Base-by-base conservation (phyloP, 2,329 filamentous ascomycete genomes). In the Sclerotinia sclerotiorum region DNA sequence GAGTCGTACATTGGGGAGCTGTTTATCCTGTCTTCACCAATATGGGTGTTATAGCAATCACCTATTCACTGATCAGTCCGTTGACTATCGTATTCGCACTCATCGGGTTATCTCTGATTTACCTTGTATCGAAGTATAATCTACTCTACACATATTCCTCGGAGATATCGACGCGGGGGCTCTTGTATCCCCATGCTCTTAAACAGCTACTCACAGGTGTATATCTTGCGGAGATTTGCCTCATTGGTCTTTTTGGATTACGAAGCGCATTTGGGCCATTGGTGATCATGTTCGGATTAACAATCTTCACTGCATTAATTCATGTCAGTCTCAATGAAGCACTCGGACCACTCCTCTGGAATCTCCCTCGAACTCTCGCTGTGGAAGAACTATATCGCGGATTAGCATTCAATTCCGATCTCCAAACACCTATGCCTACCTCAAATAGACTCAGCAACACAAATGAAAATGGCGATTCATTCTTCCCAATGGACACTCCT, bases 41-140 rank as follows among this genome's bases (percentile, higher is more conserved):
- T 61, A 72, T 63, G 70, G 64, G 58, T 17, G 64, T 74, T 62
- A 75, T 78, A 84, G 87, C 86, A 17, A 87, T 90, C 68, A 85
- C 84, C 42, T 90, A 90, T 74, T 85, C 87, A 5, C 85, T 84
- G 70, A 88, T 90, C 71, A 87, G 87, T 8, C 88, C 88, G 5
- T 78, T 90, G n/a, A 85, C 90, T 48, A 80, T 90, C 52, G 85
- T 84, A 8, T 90, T 90, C 71, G 87, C 87, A 1, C 83, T 84
- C 17, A 81, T 88, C 52, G 87, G 87, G n/a, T 80, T 90, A 7
- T 85, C 80, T 66, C 78, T 90, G 29, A 88, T 90, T 79, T 90
- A 90, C 76, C 80, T 86, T 70, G 86, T 85, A 69, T 90, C 87
- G 77, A 83, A 85, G 27, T 90, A 90, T 80, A 88, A 89, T 77